Percentiles rank a stretch among this genome's conserved stretches.
phyloP scores from a whole-genome alignment of 768 basidiomycete genomes.

The Lactarius sp. region DNA sequence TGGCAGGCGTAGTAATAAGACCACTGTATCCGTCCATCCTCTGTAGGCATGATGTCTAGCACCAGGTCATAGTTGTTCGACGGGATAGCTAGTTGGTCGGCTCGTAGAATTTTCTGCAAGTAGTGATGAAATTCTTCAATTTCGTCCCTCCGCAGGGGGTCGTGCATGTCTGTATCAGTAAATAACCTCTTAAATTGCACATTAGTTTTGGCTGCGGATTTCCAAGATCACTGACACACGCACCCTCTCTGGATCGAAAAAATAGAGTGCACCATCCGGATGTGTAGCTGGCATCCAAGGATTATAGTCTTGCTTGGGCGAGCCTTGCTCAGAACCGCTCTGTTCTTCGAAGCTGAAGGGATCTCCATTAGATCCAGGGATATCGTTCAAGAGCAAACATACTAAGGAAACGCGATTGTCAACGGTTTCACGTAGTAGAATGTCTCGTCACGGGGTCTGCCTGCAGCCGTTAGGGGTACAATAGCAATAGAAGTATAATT shows the following conservation, averaged over 20 bases:
- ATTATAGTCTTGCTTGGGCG: background rate
- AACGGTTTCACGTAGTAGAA: background rate
- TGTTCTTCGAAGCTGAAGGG: background rate
- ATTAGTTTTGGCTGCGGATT: background rate
- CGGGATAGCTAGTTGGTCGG: constrained; percentile 7
- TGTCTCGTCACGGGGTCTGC: constrained; percentile 4
- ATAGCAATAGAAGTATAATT: background rate
- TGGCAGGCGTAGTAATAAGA: constrained; percentile 53
- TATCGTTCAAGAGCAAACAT: background rate
- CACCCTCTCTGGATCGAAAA: constrained; percentile 44
- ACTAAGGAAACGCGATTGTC: constrained; percentile 4
- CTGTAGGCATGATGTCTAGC: constrained; percentile 28
- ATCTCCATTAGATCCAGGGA: background rate
- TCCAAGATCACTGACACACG: constrained; percentile 10
- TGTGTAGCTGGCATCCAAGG: constrained; percentile 47
- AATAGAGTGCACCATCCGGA: constrained; percentile 61
- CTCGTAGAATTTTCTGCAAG: constrained; percentile 13
- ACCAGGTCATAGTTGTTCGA: constrained; percentile 26
- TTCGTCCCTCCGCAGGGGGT: constrained; percentile 32
- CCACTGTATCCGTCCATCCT: constrained; percentile 26
- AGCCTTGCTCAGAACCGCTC: background rate
- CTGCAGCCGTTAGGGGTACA: background rate
- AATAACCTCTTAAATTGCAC: constrained; percentile 39
- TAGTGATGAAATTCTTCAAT: constrained; percentile 33
- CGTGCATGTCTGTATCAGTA: constrained; percentile 50